These are phyloP conservation scores for Talaromyces verruculosus DNA, from an alignment of 2,329 filamentous ascomycete genomes.

Conservation along the genomic window DNA sequence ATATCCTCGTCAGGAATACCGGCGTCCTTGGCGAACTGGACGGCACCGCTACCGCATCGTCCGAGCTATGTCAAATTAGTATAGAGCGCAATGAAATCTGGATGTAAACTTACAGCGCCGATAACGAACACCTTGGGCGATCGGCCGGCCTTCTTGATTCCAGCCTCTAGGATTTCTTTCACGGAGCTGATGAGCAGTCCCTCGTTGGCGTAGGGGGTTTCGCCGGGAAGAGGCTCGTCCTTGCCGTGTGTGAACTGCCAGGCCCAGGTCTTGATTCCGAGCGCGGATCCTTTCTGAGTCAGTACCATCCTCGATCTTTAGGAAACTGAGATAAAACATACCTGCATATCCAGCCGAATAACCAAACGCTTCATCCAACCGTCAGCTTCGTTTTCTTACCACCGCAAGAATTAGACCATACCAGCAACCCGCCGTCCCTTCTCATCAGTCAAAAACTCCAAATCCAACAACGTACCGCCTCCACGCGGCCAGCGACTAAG, in stretches of 20 bases:
- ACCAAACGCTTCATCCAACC: slow-evolving; percentile 41
- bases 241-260: slow-evolving; percentile 73
- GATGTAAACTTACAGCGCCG: slow-evolving; percentile 57
- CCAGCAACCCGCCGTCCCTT: slow-evolving; percentile 58
- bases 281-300: slow-evolving; percentile 56
- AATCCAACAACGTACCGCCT: slow-evolving; percentile 74
- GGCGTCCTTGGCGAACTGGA: slow-evolving; percentile 73
- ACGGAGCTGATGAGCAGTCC: slow-evolving; percentile 70
- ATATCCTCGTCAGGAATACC: slow-evolving; percentile 71
- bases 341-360: slow-evolving; percentile 73
- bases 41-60: slow-evolving; percentile 80
- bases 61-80: slow-evolving; percentile 34
- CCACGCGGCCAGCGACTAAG: slow-evolving; percentile 77
- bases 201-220: slow-evolving; percentile 65
- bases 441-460: slow-evolving; percentile 81
- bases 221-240: slow-evolving; percentile 64
- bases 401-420: slow-evolving; percentile 17
- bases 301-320: not conserved
- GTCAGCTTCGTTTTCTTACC: not conserved
- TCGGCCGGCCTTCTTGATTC: slow-evolving; percentile 65
- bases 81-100: not conserved
- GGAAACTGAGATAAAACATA: slow-evolving; percentile 21
- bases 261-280: slow-evolving; percentile 78
- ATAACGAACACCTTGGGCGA: slow-evolving; percentile 78
- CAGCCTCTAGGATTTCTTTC: slow-evolving; percentile 67